Percentiles rank a stretch among this genome's conserved stretches.
Conservation (phyloP, 257 asterid genomes). For the Solanum virginianum region DNA sequence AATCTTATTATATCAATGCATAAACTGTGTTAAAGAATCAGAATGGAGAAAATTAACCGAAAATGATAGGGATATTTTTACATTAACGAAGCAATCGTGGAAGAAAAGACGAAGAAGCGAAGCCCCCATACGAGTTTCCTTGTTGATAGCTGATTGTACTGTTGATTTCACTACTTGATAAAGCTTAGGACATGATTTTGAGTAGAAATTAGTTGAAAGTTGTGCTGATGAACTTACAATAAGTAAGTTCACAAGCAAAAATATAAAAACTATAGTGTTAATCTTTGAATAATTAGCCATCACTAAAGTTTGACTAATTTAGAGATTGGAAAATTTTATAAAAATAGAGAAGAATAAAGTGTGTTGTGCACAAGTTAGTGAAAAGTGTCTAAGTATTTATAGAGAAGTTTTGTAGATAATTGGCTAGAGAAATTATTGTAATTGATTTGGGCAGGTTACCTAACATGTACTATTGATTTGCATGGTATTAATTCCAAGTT, state of each 20-base stretch:
- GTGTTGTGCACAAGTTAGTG: conserved; percentile 3
- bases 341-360: neutral
- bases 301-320: conserved; percentile 24
- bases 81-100: conserved; percentile 93
- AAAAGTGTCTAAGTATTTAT: conserved; percentile 14
- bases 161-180: conserved; percentile 26
- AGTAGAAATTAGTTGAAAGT: conserved; percentile 48
- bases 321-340: neutral
- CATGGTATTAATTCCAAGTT: conserved; percentile 9
- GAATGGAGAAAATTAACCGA: neutral
- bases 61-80: conserved; percentile 1
- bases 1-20: too few relatives aligned
- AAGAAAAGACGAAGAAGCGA: conserved; percentile 83
- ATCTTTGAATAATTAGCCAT: neutral
- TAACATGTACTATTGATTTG: neutral
- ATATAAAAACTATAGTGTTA: conserved; percentile 21
- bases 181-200: conserved; percentile 51
- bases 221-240: conserved; percentile 55
- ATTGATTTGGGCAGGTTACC: conserved; percentile 46
- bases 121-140: conserved; percentile 85
- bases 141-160: conserved; percentile 44
- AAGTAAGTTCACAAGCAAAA: conserved; percentile 18
- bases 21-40: too few relatives aligned
- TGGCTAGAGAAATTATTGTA: neutral
- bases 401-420: conserved; percentile 1